Conservation (phyloP, 2,329 filamentous ascomycete genomes). For the Elsinoe perseae region DNA sequence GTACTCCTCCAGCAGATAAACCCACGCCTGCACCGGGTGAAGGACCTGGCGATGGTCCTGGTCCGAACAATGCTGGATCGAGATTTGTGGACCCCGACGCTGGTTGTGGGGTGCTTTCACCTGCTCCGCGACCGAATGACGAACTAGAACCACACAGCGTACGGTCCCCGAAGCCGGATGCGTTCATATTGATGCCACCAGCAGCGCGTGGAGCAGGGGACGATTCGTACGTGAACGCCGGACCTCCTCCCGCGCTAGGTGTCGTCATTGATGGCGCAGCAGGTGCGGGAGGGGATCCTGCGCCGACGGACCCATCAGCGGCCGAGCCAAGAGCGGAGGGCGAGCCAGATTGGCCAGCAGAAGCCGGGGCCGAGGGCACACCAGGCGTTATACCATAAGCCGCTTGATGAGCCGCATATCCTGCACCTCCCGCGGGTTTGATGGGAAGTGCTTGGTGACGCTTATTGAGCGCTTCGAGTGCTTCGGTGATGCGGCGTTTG, state of each 20-base stretch:
- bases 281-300: slow-evolving; percentile 1
- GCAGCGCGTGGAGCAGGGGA: slow-evolving; percentile 8
- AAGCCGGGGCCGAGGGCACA: not conserved
- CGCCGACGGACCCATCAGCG: not conserved
- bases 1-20: slow-evolving; percentile 17
- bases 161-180: slow-evolving; percentile 24
- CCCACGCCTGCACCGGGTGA: slow-evolving; percentile 23
- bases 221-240: slow-evolving; percentile 23
- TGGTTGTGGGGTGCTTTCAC: slow-evolving; percentile 3
- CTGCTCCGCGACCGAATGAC: slow-evolving; percentile 13
- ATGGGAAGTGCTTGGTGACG: not conserved
- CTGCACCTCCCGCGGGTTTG: slow-evolving; percentile 14
- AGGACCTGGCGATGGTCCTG: not conserved
- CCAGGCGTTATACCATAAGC: slow-evolving; percentile 15
- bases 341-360: slow-evolving; percentile 12
- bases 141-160: slow-evolving; percentile 20
- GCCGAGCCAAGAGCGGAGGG: not conserved
- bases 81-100: slow-evolving; percentile 14
- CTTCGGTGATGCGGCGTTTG: slow-evolving; percentile 53
- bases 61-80: slow-evolving; percentile 19
- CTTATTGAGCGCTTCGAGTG: slow-evolving; percentile 19
- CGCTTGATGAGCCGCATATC: slow-evolving; percentile 18
- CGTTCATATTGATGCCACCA: slow-evolving; percentile 12
- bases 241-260: slow-evolving; percentile 19
- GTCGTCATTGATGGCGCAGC: slow-evolving; percentile 21